Base-by-base conservation (phyloP, 2,329 filamentous ascomycete genomes). In the Xylaria arbuscula region DNA sequence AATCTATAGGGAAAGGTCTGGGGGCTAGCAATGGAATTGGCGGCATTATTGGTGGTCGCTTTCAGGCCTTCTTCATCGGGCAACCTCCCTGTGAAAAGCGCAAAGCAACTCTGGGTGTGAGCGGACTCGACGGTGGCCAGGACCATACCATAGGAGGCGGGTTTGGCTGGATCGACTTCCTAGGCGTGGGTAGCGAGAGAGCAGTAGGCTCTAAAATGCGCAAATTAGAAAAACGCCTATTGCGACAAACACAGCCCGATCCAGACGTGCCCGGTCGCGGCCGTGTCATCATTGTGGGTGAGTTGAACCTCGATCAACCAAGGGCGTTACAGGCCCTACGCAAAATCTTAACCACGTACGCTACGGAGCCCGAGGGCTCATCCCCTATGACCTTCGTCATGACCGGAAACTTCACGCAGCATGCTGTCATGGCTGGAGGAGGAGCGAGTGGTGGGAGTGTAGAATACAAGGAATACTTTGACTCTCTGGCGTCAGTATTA, bases 111-210 rank as follows among this genome's bases (percentile, higher is more conserved):
- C 83, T 98, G 3, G 94, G 94, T 10, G 88, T 92, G 58, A 88
- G 85, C 64, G 87, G 85, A 17, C 85, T 82, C 1, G 87, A 89
- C 24, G 84, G 85, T n/a, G 85, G 86, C 11, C 81, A 83, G 22
- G 86, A 88, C 67, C 84, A 88, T 69, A 89, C 88, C 47, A 88
- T 92, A 50, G 91, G 90, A 34, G 92, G 92, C 66, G 93, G 93
- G 0, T 98, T 98, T 77, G 96, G 96, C 51, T 99, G 96, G 94
- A 94, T 97, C 62, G 96, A 98, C 79, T 99, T 98, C 77, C 84
- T 98, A 1, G 96, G 95, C 6, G 88, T 96, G 0, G 95, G 95
- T 42, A 97, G 93, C 75, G 93, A 97, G 79, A 90, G 94, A 54
- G 94, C 93, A 7, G 88, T 91, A 0, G 94, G 95, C 0, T 80